Conservation (phyloP, 192 early-diverging fungal genomes). For the Gaertneriomyces sp. region DNA sequence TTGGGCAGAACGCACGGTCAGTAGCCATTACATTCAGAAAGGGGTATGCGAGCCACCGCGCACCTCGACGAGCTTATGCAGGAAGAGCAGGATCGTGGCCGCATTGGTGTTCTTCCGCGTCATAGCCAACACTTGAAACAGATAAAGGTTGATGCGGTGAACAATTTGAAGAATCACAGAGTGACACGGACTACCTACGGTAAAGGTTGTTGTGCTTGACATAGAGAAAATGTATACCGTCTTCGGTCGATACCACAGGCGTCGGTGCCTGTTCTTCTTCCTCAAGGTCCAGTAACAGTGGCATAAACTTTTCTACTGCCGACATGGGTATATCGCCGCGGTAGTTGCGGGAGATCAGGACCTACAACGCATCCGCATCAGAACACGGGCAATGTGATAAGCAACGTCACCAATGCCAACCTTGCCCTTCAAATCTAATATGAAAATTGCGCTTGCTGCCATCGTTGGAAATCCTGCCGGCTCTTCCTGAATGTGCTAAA, state of each 20-base stretch:
- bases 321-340: constrained; percentile 96
- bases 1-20: no score
- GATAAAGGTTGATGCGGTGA: not conserved
- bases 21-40: no score
- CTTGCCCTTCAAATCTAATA: constrained; percentile 98
- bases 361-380: no score
- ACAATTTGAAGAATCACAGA: not conserved
- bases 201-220: constrained; percentile 94
- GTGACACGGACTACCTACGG: constrained; percentile 48
- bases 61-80: constrained; percentile 86
- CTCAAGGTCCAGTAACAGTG: constrained; percentile 86
- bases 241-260: constrained; percentile 86
- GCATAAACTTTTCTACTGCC: constrained; percentile 97
- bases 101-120: constrained; percentile 98
- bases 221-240: constrained; percentile 93
- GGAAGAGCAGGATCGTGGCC: constrained; percentile 88
- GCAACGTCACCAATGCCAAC: constrained; percentile 24
- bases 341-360: constrained; percentile 96
- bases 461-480: constrained; percentile 15
- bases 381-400: no score
- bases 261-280: constrained; percentile 84
- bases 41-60: no score
- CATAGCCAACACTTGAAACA: constrained; percentile 76
- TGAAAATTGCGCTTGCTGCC: constrained; percentile 69
- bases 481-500: no score